Percentiles rank a stretch among this genome's conserved stretches.
Conservation (phyloP, 179 eudicot genomes). For the Beta macrorhiza region DNA sequence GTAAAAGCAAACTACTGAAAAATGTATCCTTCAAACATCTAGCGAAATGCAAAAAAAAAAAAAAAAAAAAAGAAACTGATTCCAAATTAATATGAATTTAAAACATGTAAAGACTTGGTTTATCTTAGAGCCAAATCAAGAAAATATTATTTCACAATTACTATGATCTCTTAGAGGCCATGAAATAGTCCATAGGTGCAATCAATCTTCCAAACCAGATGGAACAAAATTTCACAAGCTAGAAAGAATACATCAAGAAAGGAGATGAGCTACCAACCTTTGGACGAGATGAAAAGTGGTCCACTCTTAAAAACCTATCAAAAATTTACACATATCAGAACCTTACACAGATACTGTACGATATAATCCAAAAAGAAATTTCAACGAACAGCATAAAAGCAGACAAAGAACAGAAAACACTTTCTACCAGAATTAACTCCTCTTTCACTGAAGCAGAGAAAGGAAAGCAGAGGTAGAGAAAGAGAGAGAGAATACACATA, state of each 20-base stretch:
- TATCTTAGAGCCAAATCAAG: neutral
- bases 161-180: neutral
- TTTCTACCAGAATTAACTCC: neutral
- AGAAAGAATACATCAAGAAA: neutral
- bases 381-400: constrained; percentile 15
- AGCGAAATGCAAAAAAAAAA: neutral
- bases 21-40: neutral
- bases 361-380: neutral
- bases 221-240: neutral
- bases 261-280: constrained; percentile 56
- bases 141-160: neutral
- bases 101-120: neutral
- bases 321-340: constrained; percentile 24
- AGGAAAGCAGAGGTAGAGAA: neutral
- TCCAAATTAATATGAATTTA: neutral
- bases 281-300: constrained; percentile 93
- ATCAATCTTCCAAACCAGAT: neutral
- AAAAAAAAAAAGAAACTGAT: too few relatives aligned
- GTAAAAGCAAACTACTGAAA: neutral
- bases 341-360: neutral
- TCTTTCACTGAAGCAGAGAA: neutral
- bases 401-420: neutral
- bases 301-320: constrained; percentile 95
- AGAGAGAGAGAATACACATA: neutral
- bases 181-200: neutral